Evolutionary conservation across 208 protist species (phyloP), one percentile per base, ranked within the genome.

Genomic region (Leishmania arabica): DNA sequence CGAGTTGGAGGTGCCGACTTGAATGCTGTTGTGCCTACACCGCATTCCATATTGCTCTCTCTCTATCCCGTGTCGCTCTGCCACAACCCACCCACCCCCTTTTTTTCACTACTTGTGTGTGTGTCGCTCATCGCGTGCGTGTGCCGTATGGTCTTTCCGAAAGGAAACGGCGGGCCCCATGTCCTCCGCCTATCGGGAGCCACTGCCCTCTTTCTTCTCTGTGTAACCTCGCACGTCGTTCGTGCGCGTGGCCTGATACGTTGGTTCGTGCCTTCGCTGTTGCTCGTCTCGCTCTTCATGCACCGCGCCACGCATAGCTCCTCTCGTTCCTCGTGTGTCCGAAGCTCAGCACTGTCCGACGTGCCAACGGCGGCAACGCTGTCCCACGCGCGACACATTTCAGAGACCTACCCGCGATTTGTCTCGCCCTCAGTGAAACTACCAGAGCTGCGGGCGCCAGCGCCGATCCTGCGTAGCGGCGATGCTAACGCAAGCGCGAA

Each of bases 211-310:
- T 71, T 19, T 69, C 31, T 7, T 21, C 31, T 31, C 27, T 56
- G 13, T 70, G 40, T 3, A 24, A n/a, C 19, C 13, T 31, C 31
- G 31, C 13, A 40, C 31, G 31, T 5, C 2, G 13, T 3, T 8
- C 0, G 62, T 40, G 62, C 62, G 31, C 9, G 27, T 68, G 31
- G 31, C 31, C 62, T 68, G 31, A 68, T 27, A 31, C 15, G 51
- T 54, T 54, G 21, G 51, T 5, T 54, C 15, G 2, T 21, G 51
- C 15, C 51, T 82, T 68, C 45, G 17, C 51, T 84, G 6, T 65
- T 76, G 3, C 58, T 53, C 24, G 37, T 80, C 80, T 77, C 51
- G 6, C 54, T 80, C 17, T 65, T 45, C 27, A 62, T 64, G 62
- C 65, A 62, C 60, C 34, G 42, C 34, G 27, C 21, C 31, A 42